A percentile compares a stretch with the other conserved stretches of the same genome.
These are phyloP conservation scores for Trichoderma citrinoviride DNA, from an alignment of 2,329 filamentous ascomycete species.

Conservation along the genomic window DNA sequence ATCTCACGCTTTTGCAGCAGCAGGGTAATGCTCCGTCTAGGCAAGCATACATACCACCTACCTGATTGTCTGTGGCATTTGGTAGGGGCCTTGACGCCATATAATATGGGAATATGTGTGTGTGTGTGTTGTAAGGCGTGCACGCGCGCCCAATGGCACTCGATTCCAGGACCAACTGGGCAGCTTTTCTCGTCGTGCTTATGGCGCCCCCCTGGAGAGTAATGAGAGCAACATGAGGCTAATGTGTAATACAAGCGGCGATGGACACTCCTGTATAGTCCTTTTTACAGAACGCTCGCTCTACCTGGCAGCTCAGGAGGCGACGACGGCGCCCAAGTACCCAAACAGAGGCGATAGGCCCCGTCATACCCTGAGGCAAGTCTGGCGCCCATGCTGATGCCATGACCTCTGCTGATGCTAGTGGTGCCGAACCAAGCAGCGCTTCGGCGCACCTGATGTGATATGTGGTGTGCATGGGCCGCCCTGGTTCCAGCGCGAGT, in stretches of 20 bases:
- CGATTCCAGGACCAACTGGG: neutral
- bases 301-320: constrained; percentile 2
- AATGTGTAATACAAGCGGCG: neutral
- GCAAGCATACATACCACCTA: neutral
- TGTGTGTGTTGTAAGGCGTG: neutral
- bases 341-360: neutral
- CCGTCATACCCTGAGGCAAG: neutral
- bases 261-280: neutral
- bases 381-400: neutral
- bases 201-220: neutral
- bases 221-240: neutral
- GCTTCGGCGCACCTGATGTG: constrained; percentile 13
- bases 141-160: neutral
- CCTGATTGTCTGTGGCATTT: neutral
- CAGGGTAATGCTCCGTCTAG: neutral
- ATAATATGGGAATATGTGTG: no score
- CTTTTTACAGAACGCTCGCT: neutral
- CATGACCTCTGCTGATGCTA: constrained; percentile 1
- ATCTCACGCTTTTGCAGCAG: neutral
- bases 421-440: neutral
- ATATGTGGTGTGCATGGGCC: constrained; percentile 10
- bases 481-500: neutral
- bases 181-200: neutral
- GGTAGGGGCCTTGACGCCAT: no score
- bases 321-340: neutral